Conservation (phyloP, 257 asterid species). For the Solanum virginianum region DNA sequence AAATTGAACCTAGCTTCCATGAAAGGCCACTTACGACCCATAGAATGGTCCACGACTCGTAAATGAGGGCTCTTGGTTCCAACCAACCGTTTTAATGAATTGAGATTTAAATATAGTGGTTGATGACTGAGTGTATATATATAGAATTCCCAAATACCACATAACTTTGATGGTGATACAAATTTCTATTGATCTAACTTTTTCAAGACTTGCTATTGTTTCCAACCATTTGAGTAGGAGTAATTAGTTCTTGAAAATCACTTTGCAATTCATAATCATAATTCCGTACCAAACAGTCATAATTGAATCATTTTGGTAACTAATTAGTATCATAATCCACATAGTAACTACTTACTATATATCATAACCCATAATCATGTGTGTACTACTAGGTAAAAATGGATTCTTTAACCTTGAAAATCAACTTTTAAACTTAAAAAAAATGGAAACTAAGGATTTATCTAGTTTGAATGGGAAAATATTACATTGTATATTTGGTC, state of each 20-base stretch:
- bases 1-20: too few relatives aligned
- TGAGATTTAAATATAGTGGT: neutral
- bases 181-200: neutral
- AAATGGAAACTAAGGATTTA: neutral
- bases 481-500: slow-evolving; percentile 1
- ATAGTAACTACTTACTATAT: neutral
- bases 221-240: neutral
- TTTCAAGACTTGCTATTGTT: neutral
- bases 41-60: too few relatives aligned
- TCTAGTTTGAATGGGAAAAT: neutral
- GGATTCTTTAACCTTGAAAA: neutral
- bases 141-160: neutral
- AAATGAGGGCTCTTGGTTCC: too few relatives aligned
- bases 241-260: neutral
- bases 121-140: neutral
- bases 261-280: neutral
- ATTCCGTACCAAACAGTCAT: neutral
- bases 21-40: too few relatives aligned
- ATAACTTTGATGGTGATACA: neutral
- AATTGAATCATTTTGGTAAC: neutral
- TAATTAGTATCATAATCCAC: neutral
- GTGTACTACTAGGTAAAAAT: neutral
- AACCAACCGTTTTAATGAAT: neutral
- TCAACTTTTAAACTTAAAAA: neutral
- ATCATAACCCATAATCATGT: neutral